These are phyloP conservation scores for Abrus precatorius DNA, from an alignment of 306 rosid genomes.

Conservation along the genomic window DNA sequence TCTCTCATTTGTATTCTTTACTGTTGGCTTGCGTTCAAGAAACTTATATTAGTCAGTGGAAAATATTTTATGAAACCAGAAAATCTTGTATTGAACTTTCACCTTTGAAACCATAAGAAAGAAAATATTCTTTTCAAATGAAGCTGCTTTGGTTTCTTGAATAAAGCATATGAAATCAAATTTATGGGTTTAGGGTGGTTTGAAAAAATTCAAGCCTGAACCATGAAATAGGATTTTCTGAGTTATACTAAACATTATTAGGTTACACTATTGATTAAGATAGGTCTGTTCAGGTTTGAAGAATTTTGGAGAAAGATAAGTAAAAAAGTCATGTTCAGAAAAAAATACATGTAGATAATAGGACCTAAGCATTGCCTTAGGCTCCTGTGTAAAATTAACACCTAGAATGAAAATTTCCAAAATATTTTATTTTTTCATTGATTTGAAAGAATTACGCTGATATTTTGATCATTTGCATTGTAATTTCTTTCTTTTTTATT, in stretches of 20 bases:
- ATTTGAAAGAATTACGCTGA: neutral
- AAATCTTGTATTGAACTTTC: neutral
- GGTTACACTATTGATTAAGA: neutral
- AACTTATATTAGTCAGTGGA: neutral
- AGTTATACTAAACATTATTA: neutral
- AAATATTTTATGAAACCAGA: neutral
- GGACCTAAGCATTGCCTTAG: neutral
- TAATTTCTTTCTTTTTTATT: neutral
- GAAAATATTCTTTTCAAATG: neutral
- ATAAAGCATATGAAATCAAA: neutral
- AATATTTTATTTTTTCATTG: neutral
- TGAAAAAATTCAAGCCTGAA: neutral
- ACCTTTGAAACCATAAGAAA: neutral
- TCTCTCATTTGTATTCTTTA: neutral
- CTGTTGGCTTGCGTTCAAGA: neutral
- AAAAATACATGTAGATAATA: neutral
- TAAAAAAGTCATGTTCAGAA: neutral
- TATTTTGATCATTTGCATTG: neutral
- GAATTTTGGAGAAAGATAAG: neutral
- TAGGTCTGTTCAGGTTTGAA: neutral
- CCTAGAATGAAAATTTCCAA: neutral
- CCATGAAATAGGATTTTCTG: neutral
- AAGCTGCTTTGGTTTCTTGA: slow-evolving; percentile 8
- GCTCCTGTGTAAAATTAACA: neutral
- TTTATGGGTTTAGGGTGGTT: neutral